Percentiles rank a stretch among this genome's conserved stretches.
Evolutionary conservation across 1,139 yeast species (phyloP).

Genomic region (Nakaseomyces kungkrabaensis): DNA sequence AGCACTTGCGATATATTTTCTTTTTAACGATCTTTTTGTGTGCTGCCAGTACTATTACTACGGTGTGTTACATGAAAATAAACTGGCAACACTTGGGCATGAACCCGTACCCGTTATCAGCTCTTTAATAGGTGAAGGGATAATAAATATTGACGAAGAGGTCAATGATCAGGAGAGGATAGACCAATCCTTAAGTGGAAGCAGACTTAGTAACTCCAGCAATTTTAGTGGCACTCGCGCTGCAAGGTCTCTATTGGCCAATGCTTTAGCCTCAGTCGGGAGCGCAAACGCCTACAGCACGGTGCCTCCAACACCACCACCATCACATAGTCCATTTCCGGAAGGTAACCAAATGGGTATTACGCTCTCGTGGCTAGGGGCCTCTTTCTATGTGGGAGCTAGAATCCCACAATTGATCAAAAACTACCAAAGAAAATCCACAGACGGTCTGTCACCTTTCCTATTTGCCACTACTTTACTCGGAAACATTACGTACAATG

Average conservation of each 20-base stretch:
- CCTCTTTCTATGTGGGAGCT: slow-evolving; percentile 63
- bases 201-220: slow-evolving; percentile 1
- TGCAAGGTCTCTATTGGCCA: slow-evolving; percentile 6
- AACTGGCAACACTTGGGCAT: slow-evolving; percentile 30
- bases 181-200: not conserved
- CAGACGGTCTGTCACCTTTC: slow-evolving; percentile 74
- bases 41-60: slow-evolving; percentile 75
- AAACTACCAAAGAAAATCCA: slow-evolving; percentile 66
- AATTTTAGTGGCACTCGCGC: slow-evolving; percentile 2
- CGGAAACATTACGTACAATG: slow-evolving; percentile 75
- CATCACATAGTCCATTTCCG: slow-evolving; percentile 6
- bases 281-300: slow-evolving; percentile 8
- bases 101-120: slow-evolving; percentile 24
- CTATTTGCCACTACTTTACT: slow-evolving; percentile 68
- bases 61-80: slow-evolving; percentile 32
- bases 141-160: slow-evolving; percentile 3
- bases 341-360: slow-evolving; percentile 35
- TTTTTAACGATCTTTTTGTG: slow-evolving; percentile 60
- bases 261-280: slow-evolving; percentile 5
- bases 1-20: slow-evolving; percentile 62
- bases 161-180: slow-evolving; percentile 6
- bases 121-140: slow-evolving; percentile 1
- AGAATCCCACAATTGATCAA: slow-evolving; percentile 78
- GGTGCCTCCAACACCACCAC: slow-evolving; percentile 3
- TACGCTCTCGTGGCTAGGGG: slow-evolving; percentile 72